These are phyloP conservation scores for Agrocybe praecox DNA, from an alignment of 768 basidiomycete genomes.

Conservation along the genomic window DNA sequence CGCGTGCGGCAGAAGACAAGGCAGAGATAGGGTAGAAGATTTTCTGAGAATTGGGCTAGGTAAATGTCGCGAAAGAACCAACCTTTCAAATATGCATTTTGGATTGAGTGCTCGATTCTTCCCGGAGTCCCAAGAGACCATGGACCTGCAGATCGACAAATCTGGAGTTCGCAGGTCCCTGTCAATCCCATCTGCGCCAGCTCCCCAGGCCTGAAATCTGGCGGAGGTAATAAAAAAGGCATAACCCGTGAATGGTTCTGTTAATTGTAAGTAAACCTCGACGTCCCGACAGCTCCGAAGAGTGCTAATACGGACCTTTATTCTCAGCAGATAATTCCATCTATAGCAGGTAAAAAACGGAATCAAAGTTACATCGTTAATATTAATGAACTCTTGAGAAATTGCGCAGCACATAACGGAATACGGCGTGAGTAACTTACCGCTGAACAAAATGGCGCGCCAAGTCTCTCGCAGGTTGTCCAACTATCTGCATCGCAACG, in stretches of 20 bases:
- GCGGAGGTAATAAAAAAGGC: conserved; percentile 93
- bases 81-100: conserved; percentile 94
- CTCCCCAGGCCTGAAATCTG: conserved; percentile 87
- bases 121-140: conserved; percentile 95
- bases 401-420: conserved; percentile 15
- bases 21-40: conserved; percentile 3
- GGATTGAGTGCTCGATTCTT: conserved; percentile 88
- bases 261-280: conserved; percentile 1
- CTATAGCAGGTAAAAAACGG: conserved; percentile 36
- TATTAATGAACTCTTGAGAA: conserved; percentile 11
- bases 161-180: conserved; percentile 96
- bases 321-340: conserved; percentile 93
- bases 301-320: conserved; percentile 61
- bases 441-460: conserved; percentile 94
- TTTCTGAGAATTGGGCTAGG: conserved; percentile 12
- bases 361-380: conserved; percentile 4
- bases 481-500: conserved; percentile 93
- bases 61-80: conserved; percentile 8
- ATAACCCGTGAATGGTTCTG: conserved; percentile 91
- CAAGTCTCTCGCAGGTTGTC: conserved; percentile 93
- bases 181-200: conserved; percentile 80
- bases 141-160: conserved; percentile 92
- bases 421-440: conserved; percentile 34
- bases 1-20: conserved; percentile 4
- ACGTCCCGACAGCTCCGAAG: conserved; percentile 4